phyloP scores from a whole-genome alignment of 129 eudicot genomes.

The Pittosporum tobira region DNA sequence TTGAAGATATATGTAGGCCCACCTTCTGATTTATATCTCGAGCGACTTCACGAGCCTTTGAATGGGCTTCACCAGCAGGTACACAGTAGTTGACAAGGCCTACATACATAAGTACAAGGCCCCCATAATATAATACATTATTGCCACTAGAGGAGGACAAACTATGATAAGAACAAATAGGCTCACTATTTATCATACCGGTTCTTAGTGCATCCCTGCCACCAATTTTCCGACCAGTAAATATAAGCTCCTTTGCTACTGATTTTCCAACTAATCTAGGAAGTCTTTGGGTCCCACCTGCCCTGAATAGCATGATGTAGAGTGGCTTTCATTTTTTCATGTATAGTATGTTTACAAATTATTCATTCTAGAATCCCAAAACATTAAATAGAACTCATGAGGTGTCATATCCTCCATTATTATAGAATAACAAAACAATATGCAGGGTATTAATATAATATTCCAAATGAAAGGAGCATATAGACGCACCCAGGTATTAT shows the following conservation, averaged over 20 bases:
- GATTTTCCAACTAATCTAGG: constrained; percentile 95
- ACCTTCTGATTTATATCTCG: constrained; percentile 82
- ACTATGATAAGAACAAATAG: constrained; percentile 2
- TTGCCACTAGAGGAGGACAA: too few relatives aligned
- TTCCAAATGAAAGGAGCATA: constrained; percentile 1
- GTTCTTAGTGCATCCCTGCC: constrained; percentile 68
- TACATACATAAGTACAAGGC: too few relatives aligned
- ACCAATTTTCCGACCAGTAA: constrained; percentile 70
- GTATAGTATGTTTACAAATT: too few relatives aligned
- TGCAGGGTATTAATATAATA: too few relatives aligned
- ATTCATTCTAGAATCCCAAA: too few relatives aligned
- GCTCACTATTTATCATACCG: constrained; percentile 38
- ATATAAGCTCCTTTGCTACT: constrained; percentile 84
- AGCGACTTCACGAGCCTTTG: constrained; percentile 89
- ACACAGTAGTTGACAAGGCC: constrained; percentile 83
- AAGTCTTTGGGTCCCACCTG: constrained; percentile 92
- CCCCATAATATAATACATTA: too few relatives aligned
- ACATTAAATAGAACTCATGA: too few relatives aligned
- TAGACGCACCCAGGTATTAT: constrained; percentile 82
- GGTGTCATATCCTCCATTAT: too few relatives aligned
- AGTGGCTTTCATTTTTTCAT: too few relatives aligned
- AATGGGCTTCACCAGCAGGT: constrained; percentile 72
- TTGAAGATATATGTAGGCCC: background rate
- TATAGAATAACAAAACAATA: too few relatives aligned
- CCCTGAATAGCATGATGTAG: too few relatives aligned